These are phyloP conservation scores for Rosa rugosa DNA, from an alignment of 306 rosid species.

Conservation along the genomic window DNA sequence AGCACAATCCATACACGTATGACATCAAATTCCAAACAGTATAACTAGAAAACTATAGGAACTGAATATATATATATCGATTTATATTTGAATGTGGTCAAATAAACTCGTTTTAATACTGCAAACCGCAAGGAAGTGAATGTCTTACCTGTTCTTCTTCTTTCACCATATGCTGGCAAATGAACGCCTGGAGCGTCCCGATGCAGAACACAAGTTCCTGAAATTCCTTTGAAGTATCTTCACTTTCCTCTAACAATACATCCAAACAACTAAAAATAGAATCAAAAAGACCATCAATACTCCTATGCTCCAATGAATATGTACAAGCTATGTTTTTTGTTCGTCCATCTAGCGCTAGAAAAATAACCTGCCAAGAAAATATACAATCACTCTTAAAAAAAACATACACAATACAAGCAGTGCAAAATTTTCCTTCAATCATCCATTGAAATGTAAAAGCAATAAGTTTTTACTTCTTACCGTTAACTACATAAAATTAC, in stretches of 20 bases:
- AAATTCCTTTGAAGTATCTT: constrained; percentile 44
- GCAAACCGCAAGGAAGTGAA: background rate
- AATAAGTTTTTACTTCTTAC: too few species aligned
- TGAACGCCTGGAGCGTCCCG: constrained; percentile 57
- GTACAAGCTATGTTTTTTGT: constrained; percentile 66
- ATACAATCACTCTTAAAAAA: background rate
- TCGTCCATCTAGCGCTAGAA: constrained; percentile 64
- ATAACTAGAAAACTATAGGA: background rate
- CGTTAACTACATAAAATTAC: too few species aligned
- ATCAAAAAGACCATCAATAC: constrained; percentile 54
- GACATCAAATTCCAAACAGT: background rate
- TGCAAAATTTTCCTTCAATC: background rate
- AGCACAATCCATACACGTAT: background rate
- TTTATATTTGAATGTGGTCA: too few species aligned
- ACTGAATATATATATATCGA: too few species aligned
- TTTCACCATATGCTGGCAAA: constrained; percentile 76
- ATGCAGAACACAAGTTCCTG: constrained; percentile 72
- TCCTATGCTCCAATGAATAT: constrained; percentile 72
- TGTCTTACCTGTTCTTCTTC: constrained; percentile 82
- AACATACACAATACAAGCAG: background rate
- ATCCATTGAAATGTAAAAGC: background rate
- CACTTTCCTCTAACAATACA: constrained; percentile 40
- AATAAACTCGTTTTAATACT: too few species aligned
- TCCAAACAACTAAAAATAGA: constrained; percentile 59
- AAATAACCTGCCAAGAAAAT: constrained; percentile 58